phyloP scores from a whole-genome alignment of 2,329 filamentous ascomycete genomes.

The Pleochaeta shiraiana region DNA sequence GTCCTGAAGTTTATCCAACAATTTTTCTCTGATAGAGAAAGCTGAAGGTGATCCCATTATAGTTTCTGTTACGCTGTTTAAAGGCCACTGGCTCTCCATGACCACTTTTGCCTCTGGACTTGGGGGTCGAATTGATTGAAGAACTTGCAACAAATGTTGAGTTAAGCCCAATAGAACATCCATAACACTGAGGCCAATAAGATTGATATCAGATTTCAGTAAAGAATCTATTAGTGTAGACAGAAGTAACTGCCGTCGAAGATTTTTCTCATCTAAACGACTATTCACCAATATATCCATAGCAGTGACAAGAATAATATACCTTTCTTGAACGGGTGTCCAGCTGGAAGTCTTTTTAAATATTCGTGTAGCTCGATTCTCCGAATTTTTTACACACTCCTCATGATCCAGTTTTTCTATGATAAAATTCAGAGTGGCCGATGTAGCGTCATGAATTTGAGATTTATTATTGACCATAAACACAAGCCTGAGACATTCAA shows the following conservation, averaged over 20 bases:
- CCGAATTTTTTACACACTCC: constrained; percentile 24
- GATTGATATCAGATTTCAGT: constrained; percentile 69
- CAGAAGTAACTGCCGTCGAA: constrained; percentile 54
- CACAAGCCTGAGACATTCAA: constrained; percentile 71
- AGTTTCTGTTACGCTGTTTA: constrained; percentile 5
- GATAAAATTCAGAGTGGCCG: constrained; percentile 54
- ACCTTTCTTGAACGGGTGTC: constrained; percentile 88
- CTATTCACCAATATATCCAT: constrained; percentile 54
- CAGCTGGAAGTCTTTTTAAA: constrained; percentile 64
- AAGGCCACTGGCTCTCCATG: constrained; percentile 3
- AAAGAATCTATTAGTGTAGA: constrained; percentile 63
- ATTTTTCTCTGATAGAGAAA: constrained; percentile 30
- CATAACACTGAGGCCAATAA: constrained; percentile 93
- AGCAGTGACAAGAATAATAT: constrained; percentile 64
- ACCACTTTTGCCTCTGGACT: constrained; percentile 17
- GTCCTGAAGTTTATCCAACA: constrained; percentile 50
- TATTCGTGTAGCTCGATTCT: constrained; percentile 62
- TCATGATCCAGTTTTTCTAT: constrained; percentile 32
- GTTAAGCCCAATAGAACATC: constrained; percentile 74
- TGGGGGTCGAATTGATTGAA: constrained; percentile 35
- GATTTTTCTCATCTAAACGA: constrained; percentile 44
- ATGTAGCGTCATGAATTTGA: constrained; percentile 60
- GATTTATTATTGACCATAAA: constrained; percentile 63
- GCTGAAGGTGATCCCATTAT: constrained; percentile 20
- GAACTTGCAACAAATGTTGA: constrained; percentile 56